Evolutionary conservation across 305 asterid genomes (phyloP), one percentile per base, ranked within the genome.

Genomic region (Andrographis paniculata): DNA sequence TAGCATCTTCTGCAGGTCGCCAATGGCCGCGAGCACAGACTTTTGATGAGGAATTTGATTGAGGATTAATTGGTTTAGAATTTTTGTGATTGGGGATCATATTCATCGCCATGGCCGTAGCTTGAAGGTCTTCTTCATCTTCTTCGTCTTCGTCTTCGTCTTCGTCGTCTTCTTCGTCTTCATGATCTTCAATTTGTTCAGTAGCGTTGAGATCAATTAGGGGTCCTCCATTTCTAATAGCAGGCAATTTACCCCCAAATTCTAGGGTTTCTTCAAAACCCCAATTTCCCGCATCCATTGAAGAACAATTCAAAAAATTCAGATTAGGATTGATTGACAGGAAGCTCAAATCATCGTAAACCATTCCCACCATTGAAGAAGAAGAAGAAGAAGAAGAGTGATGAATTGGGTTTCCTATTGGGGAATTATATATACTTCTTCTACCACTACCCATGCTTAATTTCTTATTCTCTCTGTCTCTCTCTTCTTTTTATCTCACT

Each of bases 21-120:
- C 97, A 87, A 43, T 87, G 97, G n/a, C 95, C 97, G 56, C 97
- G 71, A 14, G 94, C 73, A 45, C 94, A 84, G 1, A 73, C 71
- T 64, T 80, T 83, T n/a, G n/a, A n/a, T n/a, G n/a, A n/a, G n/a
- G n/a, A n/a, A 33, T 33, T 33, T 33, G 86, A 40, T 18, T 40
- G 45, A 4, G 4, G 30, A 4, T 24, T 4, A 24, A n/a, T n/a
- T 24, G 30, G 30, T 8, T 24, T 24, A 8, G 30, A 24, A 24
- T 24, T 24, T 8, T 3, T 24, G 30, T 24, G 4, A 8, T 24
- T 24, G 30, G 4, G 4, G 30, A 3, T 24, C 6, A 3, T 24
- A 8, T 24, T 24, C 30, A 3, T 24, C 68, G 14, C 37, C 6
- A 31, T 31, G 37, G 6, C 11, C 2, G 37, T 5, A 8, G 13